These are phyloP conservation scores for Mycena vulgaris DNA, from an alignment of 768 basidiomycete genomes.

Conservation along the genomic window DNA sequence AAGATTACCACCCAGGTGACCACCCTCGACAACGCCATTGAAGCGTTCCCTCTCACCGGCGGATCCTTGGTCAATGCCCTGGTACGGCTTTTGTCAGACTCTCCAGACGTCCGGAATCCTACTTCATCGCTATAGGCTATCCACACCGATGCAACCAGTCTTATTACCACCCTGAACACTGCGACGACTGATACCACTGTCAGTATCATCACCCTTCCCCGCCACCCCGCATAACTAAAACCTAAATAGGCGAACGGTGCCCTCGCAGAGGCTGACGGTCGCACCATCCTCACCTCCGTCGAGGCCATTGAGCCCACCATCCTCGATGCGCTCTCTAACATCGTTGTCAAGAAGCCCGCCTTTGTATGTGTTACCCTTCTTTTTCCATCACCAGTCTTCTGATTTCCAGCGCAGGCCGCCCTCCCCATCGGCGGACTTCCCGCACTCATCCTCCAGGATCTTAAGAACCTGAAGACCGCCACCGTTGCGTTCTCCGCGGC, in stretches of 20 bases:
- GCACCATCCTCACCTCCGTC: constrained; percentile 36
- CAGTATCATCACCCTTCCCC: not conserved
- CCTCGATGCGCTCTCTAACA: constrained; percentile 37
- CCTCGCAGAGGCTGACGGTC: constrained; percentile 42
- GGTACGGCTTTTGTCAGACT: constrained; percentile 42
- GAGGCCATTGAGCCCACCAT: constrained; percentile 43
- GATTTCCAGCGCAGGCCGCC: constrained; percentile 11
- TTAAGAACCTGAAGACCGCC: constrained; percentile 43
- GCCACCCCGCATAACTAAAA: not conserved
- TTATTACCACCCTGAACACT: constrained; percentile 42
- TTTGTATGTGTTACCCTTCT: constrained; percentile 28
- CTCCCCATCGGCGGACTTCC: constrained; percentile 43
- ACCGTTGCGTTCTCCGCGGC: constrained; percentile 44
- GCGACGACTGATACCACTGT: constrained; percentile 45
- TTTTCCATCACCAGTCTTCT: not conserved
- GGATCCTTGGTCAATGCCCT: constrained; percentile 41
- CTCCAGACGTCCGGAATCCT: no score
- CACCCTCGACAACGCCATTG: constrained; percentile 48
- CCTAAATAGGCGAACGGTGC: constrained; percentile 8
- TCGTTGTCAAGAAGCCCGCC: constrained; percentile 42
- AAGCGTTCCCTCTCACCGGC: constrained; percentile 46
- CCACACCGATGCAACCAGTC: constrained; percentile 41
- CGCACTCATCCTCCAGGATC: constrained; percentile 45
- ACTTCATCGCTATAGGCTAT: constrained; percentile 38
- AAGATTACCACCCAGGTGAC: constrained; percentile 46